Evolutionary conservation across 345 rosid genomes (phyloP).

Genomic region (Gossypium bickii): DNA sequence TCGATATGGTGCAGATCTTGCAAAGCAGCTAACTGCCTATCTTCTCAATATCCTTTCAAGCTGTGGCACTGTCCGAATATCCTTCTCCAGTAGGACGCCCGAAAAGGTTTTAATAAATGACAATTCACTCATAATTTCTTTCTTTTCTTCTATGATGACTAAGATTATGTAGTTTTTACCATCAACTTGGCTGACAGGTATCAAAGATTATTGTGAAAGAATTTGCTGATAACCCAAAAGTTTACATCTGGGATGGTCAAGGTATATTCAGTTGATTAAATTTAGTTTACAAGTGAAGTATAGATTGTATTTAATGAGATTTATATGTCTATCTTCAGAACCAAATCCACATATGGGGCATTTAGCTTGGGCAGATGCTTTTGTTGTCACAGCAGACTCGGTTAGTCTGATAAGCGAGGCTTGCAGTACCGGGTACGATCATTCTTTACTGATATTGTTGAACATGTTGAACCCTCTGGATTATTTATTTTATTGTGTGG

Average conservation of each 20-base stretch:
- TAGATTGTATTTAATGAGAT: conserved; percentile 15
- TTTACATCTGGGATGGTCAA: conserved; percentile 80
- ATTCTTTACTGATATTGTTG: background rate
- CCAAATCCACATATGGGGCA: conserved; percentile 91
- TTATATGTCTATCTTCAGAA: conserved; percentile 41
- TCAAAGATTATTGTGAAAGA: conserved; percentile 59
- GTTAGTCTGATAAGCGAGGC: conserved; percentile 91
- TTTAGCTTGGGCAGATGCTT: conserved; percentile 99
- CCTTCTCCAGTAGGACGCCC: conserved; percentile 79
- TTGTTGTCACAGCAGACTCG: conserved; percentile 92
- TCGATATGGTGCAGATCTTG: conserved; percentile 80
- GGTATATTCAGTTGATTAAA: conserved; percentile 39
- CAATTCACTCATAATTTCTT: conserved; percentile 10
- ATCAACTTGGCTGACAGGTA: conserved; percentile 38
- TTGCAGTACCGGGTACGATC: conserved; percentile 89
- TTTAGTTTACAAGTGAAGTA: background rate
- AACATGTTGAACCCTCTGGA: background rate
- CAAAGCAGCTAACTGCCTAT: conserved; percentile 62
- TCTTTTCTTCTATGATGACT: background rate
- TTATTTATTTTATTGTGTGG: background rate
- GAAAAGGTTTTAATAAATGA: conserved; percentile 49
- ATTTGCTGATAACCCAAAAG: conserved; percentile 76
- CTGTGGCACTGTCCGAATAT: conserved; percentile 84
- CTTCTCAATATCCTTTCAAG: conserved; percentile 54
- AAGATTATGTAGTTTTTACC: background rate